These are phyloP conservation scores for Peniophora sp. DNA, from an alignment of 1,284 basidiomycete species.

Conservation along the genomic window DNA sequence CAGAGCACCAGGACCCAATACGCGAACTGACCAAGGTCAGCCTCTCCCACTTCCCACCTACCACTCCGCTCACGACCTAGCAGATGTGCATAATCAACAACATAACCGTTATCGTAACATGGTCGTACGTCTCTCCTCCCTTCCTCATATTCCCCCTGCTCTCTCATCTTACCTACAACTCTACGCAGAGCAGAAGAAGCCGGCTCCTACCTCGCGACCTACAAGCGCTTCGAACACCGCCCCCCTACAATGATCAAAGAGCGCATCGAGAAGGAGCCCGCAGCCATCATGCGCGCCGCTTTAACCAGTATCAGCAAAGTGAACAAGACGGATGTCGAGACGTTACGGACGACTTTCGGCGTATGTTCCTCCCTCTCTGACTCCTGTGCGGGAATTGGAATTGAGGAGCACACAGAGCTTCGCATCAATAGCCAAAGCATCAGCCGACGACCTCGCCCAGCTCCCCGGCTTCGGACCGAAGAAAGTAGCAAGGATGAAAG, in stretches of 20 bases:
- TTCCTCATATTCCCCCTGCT: constrained; percentile 1
- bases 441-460: constrained; percentile 67
- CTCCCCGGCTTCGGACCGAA: constrained; percentile 93
- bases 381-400: background rate
- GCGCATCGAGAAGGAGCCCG: constrained; percentile 83
- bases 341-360: constrained; percentile 86
- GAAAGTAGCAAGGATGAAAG: constrained; percentile 81
- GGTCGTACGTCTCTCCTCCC: constrained; percentile 57
- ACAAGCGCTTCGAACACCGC: constrained; percentile 92
- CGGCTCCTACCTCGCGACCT: constrained; percentile 84
- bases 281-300: constrained; percentile 74
- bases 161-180: constrained; percentile 2
- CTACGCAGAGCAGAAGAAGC: constrained; percentile 76
- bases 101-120: constrained; percentile 87
- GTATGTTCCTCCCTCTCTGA: constrained; percentile 41
- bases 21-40: constrained; percentile 83
- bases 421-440: constrained; percentile 67
- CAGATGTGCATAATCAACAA: constrained; percentile 86
- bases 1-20: constrained; percentile 85
- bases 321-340: constrained; percentile 97
- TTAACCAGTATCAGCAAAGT: constrained; percentile 89
- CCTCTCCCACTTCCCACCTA: background rate
- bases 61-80: constrained; percentile 4
- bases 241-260: constrained; percentile 94
- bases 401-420: constrained; percentile 58